Percentiles rank a stretch among this genome's conserved stretches.
These are phyloP conservation scores for Botrytis galanthina DNA, from an alignment of 2,329 filamentous ascomycete genomes.

Conservation along the genomic window DNA sequence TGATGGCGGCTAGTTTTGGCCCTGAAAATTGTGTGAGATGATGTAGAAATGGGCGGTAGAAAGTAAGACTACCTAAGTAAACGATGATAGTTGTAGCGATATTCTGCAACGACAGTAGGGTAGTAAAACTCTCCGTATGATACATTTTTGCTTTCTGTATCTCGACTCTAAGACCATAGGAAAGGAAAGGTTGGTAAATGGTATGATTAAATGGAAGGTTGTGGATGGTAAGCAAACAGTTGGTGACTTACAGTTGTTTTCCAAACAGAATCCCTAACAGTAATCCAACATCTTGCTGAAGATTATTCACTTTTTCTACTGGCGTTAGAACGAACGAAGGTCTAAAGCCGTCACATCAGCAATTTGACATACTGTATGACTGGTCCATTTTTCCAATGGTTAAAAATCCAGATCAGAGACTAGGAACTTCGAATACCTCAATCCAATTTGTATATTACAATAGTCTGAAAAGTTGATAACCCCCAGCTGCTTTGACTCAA, in stretches of 20 bases:
- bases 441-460: no score
- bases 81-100: not conserved
- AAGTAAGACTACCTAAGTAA: constrained; percentile 2
- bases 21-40: constrained; percentile 11
- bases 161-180: not conserved
- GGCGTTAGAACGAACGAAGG: not conserved
- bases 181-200: not conserved
- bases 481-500: not conserved
- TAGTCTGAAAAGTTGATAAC: not conserved
- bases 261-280: not conserved
- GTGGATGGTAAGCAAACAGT: not conserved
- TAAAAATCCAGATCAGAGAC: no score
- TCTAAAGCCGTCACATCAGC: not conserved
- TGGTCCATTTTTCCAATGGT: not conserved
- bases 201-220: not conserved
- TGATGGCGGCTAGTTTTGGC: constrained; percentile 4
- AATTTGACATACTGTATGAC: not conserved
- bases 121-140: not conserved
- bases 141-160: not conserved
- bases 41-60: constrained; percentile 4
- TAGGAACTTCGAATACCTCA: no score
- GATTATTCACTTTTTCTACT: no score
- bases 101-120: not conserved
- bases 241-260: not conserved
- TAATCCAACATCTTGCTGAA: not conserved